Base-by-base conservation (phyloP, 2,329 filamentous ascomycete species). In the Microdochium bolleyi region DNA sequence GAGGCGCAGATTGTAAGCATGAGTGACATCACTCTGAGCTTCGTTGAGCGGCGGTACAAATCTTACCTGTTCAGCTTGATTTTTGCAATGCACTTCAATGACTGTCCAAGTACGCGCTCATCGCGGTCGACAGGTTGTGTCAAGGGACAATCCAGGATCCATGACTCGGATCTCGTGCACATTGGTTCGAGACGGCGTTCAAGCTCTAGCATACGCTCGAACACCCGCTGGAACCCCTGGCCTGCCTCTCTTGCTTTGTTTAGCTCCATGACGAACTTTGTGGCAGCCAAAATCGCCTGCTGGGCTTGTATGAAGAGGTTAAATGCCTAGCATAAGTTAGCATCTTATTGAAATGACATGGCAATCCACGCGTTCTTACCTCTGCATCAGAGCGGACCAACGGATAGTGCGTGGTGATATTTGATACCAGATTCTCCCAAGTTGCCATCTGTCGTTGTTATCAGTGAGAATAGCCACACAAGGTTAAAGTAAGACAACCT, bases 1-100 rank as follows among this genome's bases (percentile, higher is more conserved):
- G 21, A 37, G n/a, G 14, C 8, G 27, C 21, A 11, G 11, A 21
- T 24, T 19, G 46, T 2, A 44, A 13, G 14, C 8, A 14, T 24
- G 24, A 11, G 27, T 30, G 24, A 37, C 51, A 1, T 30, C 27
- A 30, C 11, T 30, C n/a, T n/a, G n/a, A n/a, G n/a, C n/a, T n/a
- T n/a, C n/a, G n/a, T n/a, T n/a, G n/a, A n/a, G n/a, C n/a, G n/a
- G n/a, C n/a, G n/a, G n/a, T n/a, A n/a, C n/a, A n/a, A n/a, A n/a
- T 51, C 60, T 49, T 59, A 70, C 73, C 73, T 77, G 58, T 78
- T 77, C 19, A 78, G 56, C 56, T 78, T 79, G 53, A 78, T 77
- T 13, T 69, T 68, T 10, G 74, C 69, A 63, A 78, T 77, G 27
- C 67, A 71, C 48, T 72, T 67, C 16, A 79, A 60, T 1, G 74